phyloP scores from a whole-genome alignment of 768 basidiomycete species.

The Macrocybe gigantea region DNA sequence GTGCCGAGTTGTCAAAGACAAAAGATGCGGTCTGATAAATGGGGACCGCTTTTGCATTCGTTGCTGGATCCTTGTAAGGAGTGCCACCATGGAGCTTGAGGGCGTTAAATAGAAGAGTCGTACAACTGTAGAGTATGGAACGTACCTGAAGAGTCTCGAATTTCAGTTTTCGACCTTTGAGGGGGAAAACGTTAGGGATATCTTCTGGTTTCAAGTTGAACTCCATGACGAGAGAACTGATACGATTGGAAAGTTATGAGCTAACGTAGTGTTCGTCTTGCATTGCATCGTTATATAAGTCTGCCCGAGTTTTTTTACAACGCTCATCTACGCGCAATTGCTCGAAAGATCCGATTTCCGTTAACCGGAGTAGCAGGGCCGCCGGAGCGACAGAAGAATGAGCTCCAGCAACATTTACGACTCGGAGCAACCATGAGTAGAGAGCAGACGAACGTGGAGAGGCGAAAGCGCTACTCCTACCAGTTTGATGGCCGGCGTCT shows the following conservation, averaged over 20 bases:
- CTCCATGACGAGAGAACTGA: constrained; percentile 2
- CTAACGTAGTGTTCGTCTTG: background rate
- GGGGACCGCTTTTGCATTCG: constrained; percentile 57
- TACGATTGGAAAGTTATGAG: background rate
- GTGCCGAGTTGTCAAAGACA: constrained; percentile 44
- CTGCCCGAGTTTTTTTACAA: no score
- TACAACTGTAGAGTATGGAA: no score
- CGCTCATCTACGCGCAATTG: no score
- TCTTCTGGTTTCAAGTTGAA: constrained; percentile 7
- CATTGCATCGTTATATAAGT: no score
- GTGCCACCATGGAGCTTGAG: constrained; percentile 55
- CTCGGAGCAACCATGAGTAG: no score
- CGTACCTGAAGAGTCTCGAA: constrained; percentile 41
- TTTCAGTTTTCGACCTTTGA: constrained; percentile 30
- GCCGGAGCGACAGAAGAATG: no score
- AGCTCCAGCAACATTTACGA: no score
- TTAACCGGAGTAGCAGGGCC: no score
- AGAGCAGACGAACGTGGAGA: no score
- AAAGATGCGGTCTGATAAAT: constrained; percentile 56
- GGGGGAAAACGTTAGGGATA: constrained; percentile 16
- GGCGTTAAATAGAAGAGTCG: background rate
- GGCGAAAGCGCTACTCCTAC: no score
- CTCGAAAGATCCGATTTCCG: no score
- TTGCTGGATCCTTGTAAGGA: constrained; percentile 42
- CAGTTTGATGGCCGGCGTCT: no score